Percentiles rank a stretch among this genome's conserved stretches.
phyloP scores from a whole-genome alignment of 176 grass and related monocot species.

The Oryza meyeriana region DNA sequence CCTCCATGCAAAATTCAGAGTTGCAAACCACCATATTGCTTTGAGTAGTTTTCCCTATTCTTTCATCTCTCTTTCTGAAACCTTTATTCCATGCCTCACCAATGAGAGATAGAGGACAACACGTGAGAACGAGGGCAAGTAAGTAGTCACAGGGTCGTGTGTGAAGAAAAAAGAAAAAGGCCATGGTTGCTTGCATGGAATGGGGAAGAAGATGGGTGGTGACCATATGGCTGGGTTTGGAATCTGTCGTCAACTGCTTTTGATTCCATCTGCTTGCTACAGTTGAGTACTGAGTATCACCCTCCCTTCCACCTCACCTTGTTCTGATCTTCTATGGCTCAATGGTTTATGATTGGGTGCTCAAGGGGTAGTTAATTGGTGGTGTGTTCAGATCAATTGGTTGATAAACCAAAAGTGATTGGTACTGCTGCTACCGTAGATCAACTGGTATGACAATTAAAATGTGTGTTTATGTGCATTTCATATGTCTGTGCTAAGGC shows the following conservation, averaged over 20 bases:
- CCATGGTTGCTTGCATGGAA: background rate
- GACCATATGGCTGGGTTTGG: conserved; percentile 18
- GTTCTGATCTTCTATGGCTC: conserved; percentile 1
- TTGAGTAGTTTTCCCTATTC: background rate
- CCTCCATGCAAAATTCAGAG: background rate
- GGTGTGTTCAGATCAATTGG: background rate
- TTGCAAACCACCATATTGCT: background rate
- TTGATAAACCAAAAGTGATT: background rate
- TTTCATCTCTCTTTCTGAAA: background rate
- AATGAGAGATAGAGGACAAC: conserved; percentile 23
- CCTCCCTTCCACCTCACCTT: background rate
- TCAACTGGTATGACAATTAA: background rate
- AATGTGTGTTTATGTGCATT: too few species aligned
- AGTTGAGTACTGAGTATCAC: background rate
- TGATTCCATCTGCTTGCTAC: background rate
- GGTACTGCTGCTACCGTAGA: too few species aligned
- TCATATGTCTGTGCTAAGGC: too few species aligned
- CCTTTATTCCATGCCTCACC: background rate
- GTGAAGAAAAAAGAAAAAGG: background rate
- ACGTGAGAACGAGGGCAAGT: background rate
- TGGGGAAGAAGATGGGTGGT: background rate
- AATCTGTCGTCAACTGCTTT: conserved; percentile 11
- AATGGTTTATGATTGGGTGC: background rate
- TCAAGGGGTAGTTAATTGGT: background rate
- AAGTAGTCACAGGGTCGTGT: background rate